These are phyloP conservation scores for Ceratocystis variospora DNA, from an alignment of 2,329 filamentous ascomycete species.

Conservation along the genomic window DNA sequence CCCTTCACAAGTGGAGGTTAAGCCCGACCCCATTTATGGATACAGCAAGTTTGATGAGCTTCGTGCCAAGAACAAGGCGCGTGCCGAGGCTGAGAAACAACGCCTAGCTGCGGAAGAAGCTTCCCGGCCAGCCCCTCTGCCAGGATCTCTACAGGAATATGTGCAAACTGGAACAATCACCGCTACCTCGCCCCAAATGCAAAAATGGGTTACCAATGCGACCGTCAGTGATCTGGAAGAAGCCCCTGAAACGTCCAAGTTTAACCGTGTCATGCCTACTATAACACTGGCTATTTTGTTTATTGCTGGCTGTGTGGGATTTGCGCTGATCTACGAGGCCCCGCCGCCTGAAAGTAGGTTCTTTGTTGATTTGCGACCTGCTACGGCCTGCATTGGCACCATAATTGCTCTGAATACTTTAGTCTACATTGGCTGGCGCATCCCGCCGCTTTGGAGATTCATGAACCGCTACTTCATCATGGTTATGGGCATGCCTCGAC, in stretches of 20 bases:
- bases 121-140: slow-evolving; percentile 12
- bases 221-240: slow-evolving; percentile 38
- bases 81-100: slow-evolving; percentile 33
- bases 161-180: slow-evolving; percentile 28
- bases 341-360: slow-evolving; percentile 32
- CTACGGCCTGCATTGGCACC: slow-evolving; percentile 48
- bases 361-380: slow-evolving; percentile 46
- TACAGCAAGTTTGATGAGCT: slow-evolving; percentile 43
- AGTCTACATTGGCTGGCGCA: slow-evolving; percentile 45
- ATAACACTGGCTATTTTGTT: slow-evolving; percentile 35
- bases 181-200: slow-evolving; percentile 30
- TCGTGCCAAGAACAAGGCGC: slow-evolving; percentile 39
- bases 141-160: slow-evolving; percentile 21
- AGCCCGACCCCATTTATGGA: slow-evolving; percentile 42
- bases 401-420: slow-evolving; percentile 47
- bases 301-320: slow-evolving; percentile 31
- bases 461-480: slow-evolving; percentile 57
- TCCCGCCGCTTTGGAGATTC: slow-evolving; percentile 49
- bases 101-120: slow-evolving; percentile 31
- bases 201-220: slow-evolving; percentile 30
- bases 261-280: slow-evolving; percentile 43
- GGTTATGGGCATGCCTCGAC: slow-evolving; percentile 49
- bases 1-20: slow-evolving; percentile 21
- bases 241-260: slow-evolving; percentile 38
- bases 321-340: slow-evolving; percentile 34